phyloP scores from a whole-genome alignment of 768 basidiomycete genomes.

The Strobilomyces dryophilus region DNA sequence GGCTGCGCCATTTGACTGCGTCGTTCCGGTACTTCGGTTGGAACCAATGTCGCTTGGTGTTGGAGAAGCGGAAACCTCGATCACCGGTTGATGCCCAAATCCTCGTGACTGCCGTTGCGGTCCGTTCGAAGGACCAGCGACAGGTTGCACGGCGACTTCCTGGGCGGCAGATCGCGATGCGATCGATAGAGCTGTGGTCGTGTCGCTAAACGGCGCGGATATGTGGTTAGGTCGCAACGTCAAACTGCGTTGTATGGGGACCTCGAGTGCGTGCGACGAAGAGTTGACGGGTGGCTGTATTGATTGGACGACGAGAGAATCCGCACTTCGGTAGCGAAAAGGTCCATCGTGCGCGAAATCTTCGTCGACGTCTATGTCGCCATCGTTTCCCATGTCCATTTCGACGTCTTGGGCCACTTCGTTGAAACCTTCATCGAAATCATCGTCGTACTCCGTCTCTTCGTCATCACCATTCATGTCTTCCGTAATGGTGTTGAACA shows the following conservation, averaged over 20 bases:
- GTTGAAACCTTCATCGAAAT: slow-evolving; percentile 34
- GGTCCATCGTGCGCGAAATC: slow-evolving; percentile 33
- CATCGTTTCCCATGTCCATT: slow-evolving; percentile 34
- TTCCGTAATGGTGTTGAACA: slow-evolving; percentile 74
- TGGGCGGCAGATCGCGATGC: slow-evolving; percentile 7
- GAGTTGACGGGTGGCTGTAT: slow-evolving; percentile 11
- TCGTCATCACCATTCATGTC: slow-evolving; percentile 60
- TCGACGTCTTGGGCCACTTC: slow-evolving; percentile 30
- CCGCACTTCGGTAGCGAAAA: slow-evolving; percentile 24
- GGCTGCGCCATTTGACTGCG: slow-evolving; percentile 51
- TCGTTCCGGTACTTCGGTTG: slow-evolving; percentile 48
- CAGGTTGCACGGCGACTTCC: slow-evolving; percentile 32
- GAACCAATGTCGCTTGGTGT: slow-evolving; percentile 59
- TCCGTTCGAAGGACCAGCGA: slow-evolving; percentile 35
- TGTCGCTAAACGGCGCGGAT: slow-evolving; percentile 6
- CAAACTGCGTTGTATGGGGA: slow-evolving; percentile 27
- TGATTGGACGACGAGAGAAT: slow-evolving; percentile 10
- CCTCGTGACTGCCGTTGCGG: slow-evolving; percentile 38
- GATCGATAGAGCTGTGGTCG: neutral
- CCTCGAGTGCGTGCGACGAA: slow-evolving; percentile 19
- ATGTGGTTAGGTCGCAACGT: slow-evolving; percentile 23
- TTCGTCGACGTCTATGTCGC: slow-evolving; percentile 45
- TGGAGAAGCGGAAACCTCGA: slow-evolving; percentile 59
- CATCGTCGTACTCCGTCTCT: slow-evolving; percentile 61
- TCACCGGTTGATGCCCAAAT: slow-evolving; percentile 50